Evolutionary conservation across 1,284 basidiomycete species (phyloP), one percentile per base, ranked within the genome.

Genomic region (Fomes fomentarius): DNA sequence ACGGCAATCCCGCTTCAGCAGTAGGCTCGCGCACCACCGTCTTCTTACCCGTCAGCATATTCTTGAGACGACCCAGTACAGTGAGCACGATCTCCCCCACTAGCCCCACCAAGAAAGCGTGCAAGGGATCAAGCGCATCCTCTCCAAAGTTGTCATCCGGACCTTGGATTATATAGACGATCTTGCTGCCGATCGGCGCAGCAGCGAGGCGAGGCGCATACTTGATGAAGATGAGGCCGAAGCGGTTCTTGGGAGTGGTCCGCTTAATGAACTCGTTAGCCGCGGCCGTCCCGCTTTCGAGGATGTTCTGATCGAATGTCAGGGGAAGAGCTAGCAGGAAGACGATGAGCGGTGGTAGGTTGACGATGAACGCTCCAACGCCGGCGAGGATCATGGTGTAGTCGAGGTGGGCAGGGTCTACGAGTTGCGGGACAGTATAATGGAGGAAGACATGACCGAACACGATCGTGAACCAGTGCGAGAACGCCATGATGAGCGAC

Each of bases 201-300:
- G 50, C 55, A 5, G 15, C 7, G 17, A 57, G 34, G 19, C 50
- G 42, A 26, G 55, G 55, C 5, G 55, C 50, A 40, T 57, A 57
- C 42, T 57, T 49, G 26, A 57, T 31, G 47, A 52, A 47, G 21
- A 50, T 10, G 12, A 50, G 47, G 0, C 33, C 33, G 15, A 42
- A 47, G 14, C 47, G 50, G 43, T 52, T 57, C 41, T 41, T 41
- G 8, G 52, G 57, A 30, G 49, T 58, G 35, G 49, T 50, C 28
- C 52, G 57, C 33, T 51, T 52, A 46, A 58, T 43, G 46, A 55
- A 54, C 38, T 52, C 57, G 31, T 54, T 54, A 34, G 57, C 52
- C 9, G 57, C 49, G 8, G 52, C 52, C 1, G 49, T 37, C 19
- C 47, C 50, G 28, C 50, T 45, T 31, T 57, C 50, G 25, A 57